Conservation (phyloP, 2,329 filamentous ascomycete species). For the Aspergillus floridensis region DNA sequence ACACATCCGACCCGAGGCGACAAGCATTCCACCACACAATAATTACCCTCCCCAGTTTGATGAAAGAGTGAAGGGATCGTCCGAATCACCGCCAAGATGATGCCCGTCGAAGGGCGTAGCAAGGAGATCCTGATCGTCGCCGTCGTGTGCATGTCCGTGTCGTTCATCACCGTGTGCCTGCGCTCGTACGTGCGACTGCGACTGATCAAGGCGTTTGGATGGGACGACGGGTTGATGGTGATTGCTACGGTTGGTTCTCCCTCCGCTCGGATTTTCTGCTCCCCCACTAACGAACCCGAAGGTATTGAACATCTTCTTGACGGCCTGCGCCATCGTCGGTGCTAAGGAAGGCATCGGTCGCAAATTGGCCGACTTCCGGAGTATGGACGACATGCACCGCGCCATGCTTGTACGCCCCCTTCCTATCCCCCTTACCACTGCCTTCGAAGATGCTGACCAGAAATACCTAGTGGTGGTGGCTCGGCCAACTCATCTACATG, state of each 20-base stretch:
- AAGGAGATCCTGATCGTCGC: slow-evolving; percentile 26
- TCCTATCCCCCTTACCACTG: too few species aligned
- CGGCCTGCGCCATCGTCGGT: slow-evolving; percentile 29
- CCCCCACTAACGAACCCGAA: slow-evolving; percentile 12
- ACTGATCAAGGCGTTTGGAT: slow-evolving; percentile 32
- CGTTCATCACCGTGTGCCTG: slow-evolving; percentile 26
- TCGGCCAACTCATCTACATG: slow-evolving; percentile 51
- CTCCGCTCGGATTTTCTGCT: too few species aligned
- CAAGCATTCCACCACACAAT: too few species aligned
- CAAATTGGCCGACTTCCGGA: slow-evolving; percentile 8
- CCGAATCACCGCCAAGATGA: not conserved
- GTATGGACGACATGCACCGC: not conserved
- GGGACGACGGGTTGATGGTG: slow-evolving; percentile 35
- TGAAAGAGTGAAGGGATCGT: too few species aligned
- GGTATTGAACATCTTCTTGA: slow-evolving; percentile 29
- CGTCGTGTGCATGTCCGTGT: slow-evolving; percentile 24
- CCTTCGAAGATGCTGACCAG: not conserved
- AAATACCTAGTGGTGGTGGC: slow-evolving; percentile 45
- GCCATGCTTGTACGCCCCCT: slow-evolving; percentile 6
- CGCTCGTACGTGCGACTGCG: slow-evolving; percentile 32
- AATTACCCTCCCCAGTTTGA: too few species aligned
- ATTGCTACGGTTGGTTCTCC: slow-evolving; percentile 27
- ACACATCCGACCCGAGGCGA: too few species aligned
- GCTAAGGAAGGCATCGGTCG: slow-evolving; percentile 29
- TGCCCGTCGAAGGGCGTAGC: slow-evolving; percentile 26